phyloP scores from a whole-genome alignment of 2,329 filamentous ascomycete genomes.

The Nothophoma quercina region DNA sequence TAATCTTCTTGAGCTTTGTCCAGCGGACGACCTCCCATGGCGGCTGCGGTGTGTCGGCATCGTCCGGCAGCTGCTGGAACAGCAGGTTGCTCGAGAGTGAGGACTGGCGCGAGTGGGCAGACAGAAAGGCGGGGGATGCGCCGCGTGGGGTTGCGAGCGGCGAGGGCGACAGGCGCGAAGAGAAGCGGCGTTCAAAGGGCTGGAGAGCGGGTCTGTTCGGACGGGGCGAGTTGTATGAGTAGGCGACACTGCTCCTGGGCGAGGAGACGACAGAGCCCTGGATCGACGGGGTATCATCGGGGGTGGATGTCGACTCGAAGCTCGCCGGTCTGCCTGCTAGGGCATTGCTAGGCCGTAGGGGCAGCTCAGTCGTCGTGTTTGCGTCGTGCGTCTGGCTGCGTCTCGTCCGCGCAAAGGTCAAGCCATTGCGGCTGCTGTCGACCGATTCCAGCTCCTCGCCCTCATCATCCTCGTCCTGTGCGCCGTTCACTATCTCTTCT shows the following conservation, averaged over 20 bases:
- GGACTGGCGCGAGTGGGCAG: slow-evolving; percentile 79
- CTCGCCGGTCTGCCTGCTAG: slow-evolving; percentile 58
- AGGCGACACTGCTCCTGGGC: slow-evolving; percentile 76
- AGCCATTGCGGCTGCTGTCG: slow-evolving; percentile 33
- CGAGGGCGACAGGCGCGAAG: slow-evolving; percentile 79
- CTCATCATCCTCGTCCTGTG: slow-evolving; percentile 28
- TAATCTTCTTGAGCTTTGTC: slow-evolving; percentile 91
- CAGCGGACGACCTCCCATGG: slow-evolving; percentile 98
- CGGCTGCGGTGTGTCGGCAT: slow-evolving; percentile 71
- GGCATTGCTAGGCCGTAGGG: slow-evolving; percentile 14
- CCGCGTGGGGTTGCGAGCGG: slow-evolving; percentile 69
- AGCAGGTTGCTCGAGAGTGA: slow-evolving; percentile 77
- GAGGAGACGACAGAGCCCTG: slow-evolving; percentile 67
- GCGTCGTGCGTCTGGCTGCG: slow-evolving; percentile 26
- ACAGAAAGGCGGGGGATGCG: slow-evolving; percentile 76
- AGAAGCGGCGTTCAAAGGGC: slow-evolving; percentile 94
- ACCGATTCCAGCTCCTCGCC: slow-evolving; percentile 34
- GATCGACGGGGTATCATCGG: slow-evolving; percentile 84
- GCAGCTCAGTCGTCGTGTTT: slow-evolving; percentile 12
- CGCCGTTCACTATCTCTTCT: slow-evolving; percentile 11
- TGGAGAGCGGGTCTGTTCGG: slow-evolving; percentile 83
- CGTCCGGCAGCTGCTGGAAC: slow-evolving; percentile 63
- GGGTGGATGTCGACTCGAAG: slow-evolving; percentile 75
- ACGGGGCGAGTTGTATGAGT: slow-evolving; percentile 71
- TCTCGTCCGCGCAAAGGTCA: slow-evolving; percentile 44